Evolutionary conservation across 768 basidiomycete species (phyloP), one percentile per base, ranked within the genome.

Genomic region (Nidularia sp.): DNA sequence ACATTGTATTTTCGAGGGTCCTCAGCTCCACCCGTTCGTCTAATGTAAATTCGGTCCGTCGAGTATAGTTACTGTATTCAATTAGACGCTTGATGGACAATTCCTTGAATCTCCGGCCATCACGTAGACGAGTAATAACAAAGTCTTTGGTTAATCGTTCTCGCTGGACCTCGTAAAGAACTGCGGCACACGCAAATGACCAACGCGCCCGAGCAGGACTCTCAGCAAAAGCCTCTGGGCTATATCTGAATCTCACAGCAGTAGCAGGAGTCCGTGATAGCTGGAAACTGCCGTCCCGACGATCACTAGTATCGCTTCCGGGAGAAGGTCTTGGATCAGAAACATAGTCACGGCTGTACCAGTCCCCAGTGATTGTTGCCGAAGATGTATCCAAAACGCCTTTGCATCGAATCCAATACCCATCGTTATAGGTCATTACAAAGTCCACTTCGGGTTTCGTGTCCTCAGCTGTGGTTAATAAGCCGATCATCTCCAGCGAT

Each of bases 181-280:
- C 51, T 3, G 50, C 49, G 25, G 56, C 50, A 13, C 33, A 29
- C 4, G 55, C 55, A 35, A 51, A 56, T 5, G 33, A 45, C 57
- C 57, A 59, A 4, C 57, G 55, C 10, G 55, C 55, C 34, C 48
- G 44, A 22, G 50, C 50, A n/a, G 7, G 7, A 43, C 33, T 51
- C 44, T 51, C 33, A 7, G 6, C 2, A 15, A 51, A 51, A 9
- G 18, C 25, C 10, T 25, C n/a, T 9, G 9, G 36, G 9, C 36
- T 47, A 32, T 51, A 51, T 31, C 42, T 33, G 39, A 46, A 51
- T 9, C 50, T 9, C 12, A 33, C 18, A 10, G 47, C 10, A 9
- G 22, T 29, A 12, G 25, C 10, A 22, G 50, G 50, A 1, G 50
- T 51, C 15, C 36, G 47, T 15, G 18, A 47, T 25, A 51, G 39